A percentile compares a stretch with the other conserved stretches of the same genome.
Evolutionary conservation across 2,329 filamentous ascomycete genomes (phyloP).

Genomic region (Ceratocystis cubensis): DNA sequence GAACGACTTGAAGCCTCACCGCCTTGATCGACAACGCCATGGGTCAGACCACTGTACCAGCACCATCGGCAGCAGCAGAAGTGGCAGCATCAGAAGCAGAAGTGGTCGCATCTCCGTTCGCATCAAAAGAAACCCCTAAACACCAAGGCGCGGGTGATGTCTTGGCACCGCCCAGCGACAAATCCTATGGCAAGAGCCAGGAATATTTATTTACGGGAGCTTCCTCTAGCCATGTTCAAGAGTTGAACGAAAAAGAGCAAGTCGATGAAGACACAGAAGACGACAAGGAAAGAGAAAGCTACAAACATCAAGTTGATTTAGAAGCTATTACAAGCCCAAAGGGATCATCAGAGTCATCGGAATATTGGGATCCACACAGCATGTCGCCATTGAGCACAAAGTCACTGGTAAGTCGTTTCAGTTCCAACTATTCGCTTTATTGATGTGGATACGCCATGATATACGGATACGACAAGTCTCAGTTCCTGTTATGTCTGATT

Average conservation of each 20-base stretch:
- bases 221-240: not conserved
- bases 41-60: conserved; percentile 6
- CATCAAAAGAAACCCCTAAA: not conserved
- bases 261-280: not conserved
- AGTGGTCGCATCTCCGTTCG: not conserved
- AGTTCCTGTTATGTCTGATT: not conserved
- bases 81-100: conserved; percentile 1
- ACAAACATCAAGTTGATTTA: not conserved
- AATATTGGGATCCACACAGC: conserved; percentile 44
- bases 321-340: not conserved
- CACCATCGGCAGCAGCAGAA: not conserved
- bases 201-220: not conserved
- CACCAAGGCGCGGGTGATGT: not conserved
- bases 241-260: not conserved
- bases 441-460: not conserved
- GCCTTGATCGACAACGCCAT: conserved; percentile 9
- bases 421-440: not conserved
- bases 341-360: not conserved
- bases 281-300: not conserved
- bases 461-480: not conserved
- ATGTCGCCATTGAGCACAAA: conserved; percentile 45
- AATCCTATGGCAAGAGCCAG: not conserved
- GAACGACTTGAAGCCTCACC: not conserved
- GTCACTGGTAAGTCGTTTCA: conserved; percentile 38
- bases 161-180: not conserved